Percentiles rank a stretch among this genome's conserved stretches.
phyloP scores from a whole-genome alignment of 2,329 filamentous ascomycete species.

The Decorospora gaudefroyi region DNA sequence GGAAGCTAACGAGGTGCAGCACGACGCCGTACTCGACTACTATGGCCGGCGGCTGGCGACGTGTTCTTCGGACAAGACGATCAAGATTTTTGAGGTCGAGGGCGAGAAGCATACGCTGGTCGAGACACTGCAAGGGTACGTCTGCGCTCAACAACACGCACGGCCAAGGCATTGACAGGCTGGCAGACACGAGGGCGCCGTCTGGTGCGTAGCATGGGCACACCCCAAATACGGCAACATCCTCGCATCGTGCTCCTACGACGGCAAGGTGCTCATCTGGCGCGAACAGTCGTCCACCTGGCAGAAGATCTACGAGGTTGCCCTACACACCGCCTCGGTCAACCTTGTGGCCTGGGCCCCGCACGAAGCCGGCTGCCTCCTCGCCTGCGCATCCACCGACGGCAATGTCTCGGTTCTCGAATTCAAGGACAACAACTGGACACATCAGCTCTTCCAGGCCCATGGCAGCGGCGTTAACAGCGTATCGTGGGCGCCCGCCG shows the following conservation, averaged over 20 bases:
- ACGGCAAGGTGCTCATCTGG: constrained; percentile 99
- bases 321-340: constrained; percentile 91
- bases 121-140: constrained; percentile 92
- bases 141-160: no score
- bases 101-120: constrained; percentile 86
- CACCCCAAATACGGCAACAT: constrained; percentile 99
- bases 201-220: constrained; percentile 95
- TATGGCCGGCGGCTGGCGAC: constrained; percentile 95
- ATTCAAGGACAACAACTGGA: constrained; percentile 95
- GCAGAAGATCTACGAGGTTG: constrained; percentile 89
- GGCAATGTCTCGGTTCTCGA: constrained; percentile 92
- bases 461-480: constrained; percentile 95
- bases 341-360: constrained; percentile 98
- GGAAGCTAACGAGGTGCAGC: constrained; percentile 60
- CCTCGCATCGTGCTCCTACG: constrained; percentile 91
- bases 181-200: constrained; percentile 88
- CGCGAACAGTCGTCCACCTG: constrained; percentile 70
- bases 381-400: constrained; percentile 92
- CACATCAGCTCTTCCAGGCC: constrained; percentile 84
- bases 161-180: constrained; percentile 21
- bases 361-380: constrained; percentile 90
- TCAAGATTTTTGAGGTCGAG: constrained; percentile 99
- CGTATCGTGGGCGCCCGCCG: constrained; percentile 91
- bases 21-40: constrained; percentile 98
- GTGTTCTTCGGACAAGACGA: constrained; percentile 96